Conservation (phyloP, 1,284 basidiomycete genomes). For the Microbotryum violaceum region DNA sequence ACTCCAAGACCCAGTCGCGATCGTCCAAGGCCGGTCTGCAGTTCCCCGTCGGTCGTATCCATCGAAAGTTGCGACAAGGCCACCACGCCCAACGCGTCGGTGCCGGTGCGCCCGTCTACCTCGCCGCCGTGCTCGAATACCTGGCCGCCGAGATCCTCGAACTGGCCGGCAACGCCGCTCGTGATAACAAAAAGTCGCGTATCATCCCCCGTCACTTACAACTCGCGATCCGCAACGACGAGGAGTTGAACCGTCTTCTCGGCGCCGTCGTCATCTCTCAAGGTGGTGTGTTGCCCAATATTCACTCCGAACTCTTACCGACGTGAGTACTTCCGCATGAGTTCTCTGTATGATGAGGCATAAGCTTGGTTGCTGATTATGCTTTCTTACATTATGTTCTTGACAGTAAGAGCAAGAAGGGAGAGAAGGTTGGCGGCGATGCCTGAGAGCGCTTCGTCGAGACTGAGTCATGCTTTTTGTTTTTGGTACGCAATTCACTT, state of each 20-base stretch:
- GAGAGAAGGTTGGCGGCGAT: too few relatives aligned
- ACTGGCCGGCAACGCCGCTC: conserved; percentile 68
- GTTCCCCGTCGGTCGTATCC: conserved; percentile 81
- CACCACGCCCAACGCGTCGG: conserved; percentile 55
- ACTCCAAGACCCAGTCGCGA: conserved; percentile 22
- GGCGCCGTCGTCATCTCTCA: conserved; percentile 81
- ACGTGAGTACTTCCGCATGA: too few relatives aligned
- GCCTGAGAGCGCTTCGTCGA: too few relatives aligned
- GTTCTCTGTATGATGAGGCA: too few relatives aligned
- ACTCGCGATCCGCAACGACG: conserved; percentile 61
- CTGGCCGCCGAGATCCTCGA: conserved; percentile 81
- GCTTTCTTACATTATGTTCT: too few relatives aligned
- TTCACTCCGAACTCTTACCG: conserved; percentile 51
- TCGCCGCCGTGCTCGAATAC: conserved; percentile 76
- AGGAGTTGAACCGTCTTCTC: conserved; percentile 55
- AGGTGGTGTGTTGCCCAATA: conserved; percentile 75
- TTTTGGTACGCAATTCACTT: too few relatives aligned
- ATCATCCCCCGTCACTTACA: conserved; percentile 85
- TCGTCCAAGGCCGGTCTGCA: conserved; percentile 74
- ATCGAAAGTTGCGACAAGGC: conserved; percentile 55
- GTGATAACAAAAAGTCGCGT: conserved; percentile 76
- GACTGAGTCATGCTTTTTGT: too few relatives aligned
- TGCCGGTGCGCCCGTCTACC: conserved; percentile 57
- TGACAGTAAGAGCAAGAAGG: too few relatives aligned
- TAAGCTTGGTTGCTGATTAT: too few relatives aligned